A percentile compares a stretch with the other conserved stretches of the same genome.
Evolutionary conservation across 2,329 filamentous ascomycete genomes (phyloP).

Genomic region (Conoideocrella luteorostrata): DNA sequence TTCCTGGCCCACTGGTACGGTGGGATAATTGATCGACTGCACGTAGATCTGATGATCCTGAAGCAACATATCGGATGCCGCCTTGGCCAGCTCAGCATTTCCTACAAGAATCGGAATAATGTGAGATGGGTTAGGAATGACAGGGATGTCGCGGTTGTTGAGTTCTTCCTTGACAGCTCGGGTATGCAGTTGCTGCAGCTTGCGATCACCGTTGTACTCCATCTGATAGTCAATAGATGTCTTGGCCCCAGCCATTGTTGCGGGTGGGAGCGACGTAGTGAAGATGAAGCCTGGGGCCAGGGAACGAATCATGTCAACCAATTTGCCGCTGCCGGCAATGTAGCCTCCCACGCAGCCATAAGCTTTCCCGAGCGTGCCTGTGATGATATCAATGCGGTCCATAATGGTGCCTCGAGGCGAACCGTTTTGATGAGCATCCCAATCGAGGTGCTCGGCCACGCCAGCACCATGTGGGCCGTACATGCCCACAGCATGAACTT

Average conservation of each 20-base stretch:
- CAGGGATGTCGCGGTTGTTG: slow-evolving; percentile 75
- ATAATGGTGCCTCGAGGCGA: slow-evolving; percentile 75
- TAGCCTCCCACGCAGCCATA: slow-evolving; percentile 98
- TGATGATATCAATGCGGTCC: slow-evolving; percentile 97
- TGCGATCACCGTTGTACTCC: slow-evolving; percentile 74
- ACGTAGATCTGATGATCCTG: slow-evolving; percentile 92
- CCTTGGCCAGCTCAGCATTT: slow-evolving; percentile 86
- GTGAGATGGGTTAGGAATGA: slow-evolving; percentile 96
- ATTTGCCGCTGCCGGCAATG: slow-evolving; percentile 79
- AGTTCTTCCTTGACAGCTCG: slow-evolving; percentile 87
- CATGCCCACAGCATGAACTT: slow-evolving; percentile 99
- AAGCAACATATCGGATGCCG: slow-evolving; percentile 85
- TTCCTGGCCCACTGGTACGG: slow-evolving; percentile 96
- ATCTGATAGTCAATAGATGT: slow-evolving; percentile 93
- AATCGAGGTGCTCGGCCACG: slow-evolving; percentile 96
- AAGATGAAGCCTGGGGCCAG: slow-evolving; percentile 98
- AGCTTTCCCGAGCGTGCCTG: slow-evolving; percentile 92
- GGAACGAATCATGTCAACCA: slow-evolving; percentile 90
- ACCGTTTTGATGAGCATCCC: slow-evolving; percentile 73
- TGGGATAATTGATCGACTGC: slow-evolving; percentile 98
- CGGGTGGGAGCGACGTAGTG: slow-evolving; percentile 91
- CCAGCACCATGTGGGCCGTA: slow-evolving; percentile 93
- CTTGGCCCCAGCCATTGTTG: slow-evolving; percentile 91
- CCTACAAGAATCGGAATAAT: slow-evolving; percentile 93
- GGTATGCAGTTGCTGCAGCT: slow-evolving; percentile 92